A percentile compares a stretch with the other conserved stretches of the same genome.
Evolutionary conservation across 148 eudicot genomes (phyloP).

Genomic region (Camellia lanceoleosa): DNA sequence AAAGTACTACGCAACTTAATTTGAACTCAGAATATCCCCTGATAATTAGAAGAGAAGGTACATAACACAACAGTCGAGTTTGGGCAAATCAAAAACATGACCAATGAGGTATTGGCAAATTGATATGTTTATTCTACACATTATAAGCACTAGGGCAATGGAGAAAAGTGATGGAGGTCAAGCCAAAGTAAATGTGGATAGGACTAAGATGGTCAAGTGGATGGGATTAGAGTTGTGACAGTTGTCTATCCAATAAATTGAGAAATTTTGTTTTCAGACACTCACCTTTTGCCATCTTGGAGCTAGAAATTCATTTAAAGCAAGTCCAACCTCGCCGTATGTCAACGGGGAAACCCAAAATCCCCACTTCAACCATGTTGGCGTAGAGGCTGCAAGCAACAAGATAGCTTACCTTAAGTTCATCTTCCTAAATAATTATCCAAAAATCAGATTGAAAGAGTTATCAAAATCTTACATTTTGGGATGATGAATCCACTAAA

Average conservation of each 20-base stretch:
- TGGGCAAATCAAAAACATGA: constrained; percentile 23
- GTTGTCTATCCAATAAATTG: too few relatives aligned
- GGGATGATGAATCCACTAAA: constrained; percentile 85
- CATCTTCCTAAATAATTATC: not conserved
- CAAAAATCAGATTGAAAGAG: not conserved
- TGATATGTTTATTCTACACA: too few relatives aligned
- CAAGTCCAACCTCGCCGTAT: constrained; percentile 73
- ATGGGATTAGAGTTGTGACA: too few relatives aligned
- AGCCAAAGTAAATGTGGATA: too few relatives aligned
- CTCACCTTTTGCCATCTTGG: constrained; percentile 81
- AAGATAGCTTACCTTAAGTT: not conserved
- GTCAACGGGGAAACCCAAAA: constrained; percentile 72
- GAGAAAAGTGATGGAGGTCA: too few relatives aligned
- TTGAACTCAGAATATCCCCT: too few relatives aligned
- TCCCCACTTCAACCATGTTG: constrained; percentile 78
- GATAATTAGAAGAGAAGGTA: too few relatives aligned
- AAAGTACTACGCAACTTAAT: too few relatives aligned
- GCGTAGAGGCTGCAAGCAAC: constrained; percentile 67
- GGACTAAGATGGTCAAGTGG: too few relatives aligned
- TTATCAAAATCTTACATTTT: constrained; percentile 37
- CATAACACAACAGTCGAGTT: too few relatives aligned
- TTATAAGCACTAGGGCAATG: too few relatives aligned
- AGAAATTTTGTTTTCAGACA: not conserved
- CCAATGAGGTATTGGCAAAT: too few relatives aligned
- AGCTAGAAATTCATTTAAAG: constrained; percentile 75